Evolutionary conservation across 306 rosid genomes (phyloP).

Genomic region (Vigna reflexopilosa): DNA sequence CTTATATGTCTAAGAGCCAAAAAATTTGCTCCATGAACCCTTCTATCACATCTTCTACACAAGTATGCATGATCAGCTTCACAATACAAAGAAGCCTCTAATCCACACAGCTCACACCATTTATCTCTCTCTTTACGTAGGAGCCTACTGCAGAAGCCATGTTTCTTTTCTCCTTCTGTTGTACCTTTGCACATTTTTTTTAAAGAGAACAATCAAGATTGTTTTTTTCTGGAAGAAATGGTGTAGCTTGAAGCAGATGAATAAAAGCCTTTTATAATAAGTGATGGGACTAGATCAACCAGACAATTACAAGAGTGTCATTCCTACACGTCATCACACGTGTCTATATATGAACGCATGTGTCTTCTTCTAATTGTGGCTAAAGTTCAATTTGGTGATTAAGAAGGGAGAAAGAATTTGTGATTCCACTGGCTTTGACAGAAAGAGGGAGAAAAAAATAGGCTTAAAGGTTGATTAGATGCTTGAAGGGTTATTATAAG

Average conservation of each 20-base stretch:
- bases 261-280: conserved; percentile 44
- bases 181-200: conserved; percentile 68
- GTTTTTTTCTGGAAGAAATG: not conserved
- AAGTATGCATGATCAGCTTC: conserved; percentile 79
- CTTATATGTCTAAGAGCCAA: conserved; percentile 76
- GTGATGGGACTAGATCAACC: conserved; percentile 35
- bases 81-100: conserved; percentile 72
- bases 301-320: conserved; percentile 56
- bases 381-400: conserved; percentile 38
- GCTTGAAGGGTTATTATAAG: conserved; percentile 47
- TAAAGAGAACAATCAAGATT: conserved; percentile 23
- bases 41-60: conserved; percentile 72
- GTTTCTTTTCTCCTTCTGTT: conserved; percentile 43
- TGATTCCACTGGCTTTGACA: conserved; percentile 57
- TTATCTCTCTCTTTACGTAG: conserved; percentile 38
- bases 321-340: conserved; percentile 48
- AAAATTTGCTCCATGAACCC: conserved; percentile 82
- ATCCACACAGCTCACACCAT: conserved; percentile 74
- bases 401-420: conserved; percentile 22
- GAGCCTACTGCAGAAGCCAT: conserved; percentile 13
- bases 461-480: conserved; percentile 41
- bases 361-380: conserved; percentile 21
- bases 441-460: not conserved
- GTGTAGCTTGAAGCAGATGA: conserved; percentile 3
- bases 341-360: conserved; percentile 32